Evolutionary conservation across 345 rosid species (phyloP).

Genomic region (Moricandia moricandioides): DNA sequence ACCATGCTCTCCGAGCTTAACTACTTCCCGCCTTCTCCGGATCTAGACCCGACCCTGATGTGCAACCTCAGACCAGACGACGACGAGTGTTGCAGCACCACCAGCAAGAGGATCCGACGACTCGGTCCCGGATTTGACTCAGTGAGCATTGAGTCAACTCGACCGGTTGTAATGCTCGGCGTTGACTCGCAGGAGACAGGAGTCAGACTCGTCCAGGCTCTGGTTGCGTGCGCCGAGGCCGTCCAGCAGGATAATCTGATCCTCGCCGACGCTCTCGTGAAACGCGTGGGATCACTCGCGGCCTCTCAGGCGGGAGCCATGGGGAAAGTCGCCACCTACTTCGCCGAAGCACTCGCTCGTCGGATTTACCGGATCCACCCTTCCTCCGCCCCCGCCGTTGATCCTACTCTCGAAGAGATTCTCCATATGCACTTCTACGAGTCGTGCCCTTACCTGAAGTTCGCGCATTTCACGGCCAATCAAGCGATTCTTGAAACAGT

Average conservation of each 20-base stretch:
- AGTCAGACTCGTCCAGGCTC: conserved; percentile 62
- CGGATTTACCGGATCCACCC: conserved; percentile 34
- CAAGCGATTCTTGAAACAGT: conserved; percentile 85
- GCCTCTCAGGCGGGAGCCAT: conserved; percentile 48
- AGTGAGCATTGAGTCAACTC: conserved; percentile 33
- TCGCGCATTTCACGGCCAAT: conserved; percentile 93
- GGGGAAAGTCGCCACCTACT: conserved; percentile 78
- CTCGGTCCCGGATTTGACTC: conserved; percentile 15
- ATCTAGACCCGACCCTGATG: conserved; percentile 15
- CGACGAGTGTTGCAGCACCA: conserved; percentile 21
- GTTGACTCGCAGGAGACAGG: conserved; percentile 79
- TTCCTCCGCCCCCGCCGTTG: conserved; percentile 12
- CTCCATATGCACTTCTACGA: conserved; percentile 76
- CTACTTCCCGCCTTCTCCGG: conserved; percentile 34
- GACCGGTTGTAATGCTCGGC: conserved; percentile 44
- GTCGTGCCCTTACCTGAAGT: conserved; percentile 79
- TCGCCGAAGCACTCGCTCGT: conserved; percentile 66
- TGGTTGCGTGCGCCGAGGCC: conserved; percentile 74
- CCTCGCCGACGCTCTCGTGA: conserved; percentile 60
- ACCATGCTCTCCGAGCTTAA: conserved; percentile 64
- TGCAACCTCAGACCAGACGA: conserved; percentile 49
- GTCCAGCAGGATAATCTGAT: conserved; percentile 61
- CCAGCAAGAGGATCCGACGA: conserved; percentile 47
- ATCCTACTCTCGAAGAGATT: conserved; percentile 45
- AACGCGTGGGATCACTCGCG: conserved; percentile 48